Conservation (phyloP, 2,329 filamentous ascomycete species). For the Clathrospora elynae region DNA sequence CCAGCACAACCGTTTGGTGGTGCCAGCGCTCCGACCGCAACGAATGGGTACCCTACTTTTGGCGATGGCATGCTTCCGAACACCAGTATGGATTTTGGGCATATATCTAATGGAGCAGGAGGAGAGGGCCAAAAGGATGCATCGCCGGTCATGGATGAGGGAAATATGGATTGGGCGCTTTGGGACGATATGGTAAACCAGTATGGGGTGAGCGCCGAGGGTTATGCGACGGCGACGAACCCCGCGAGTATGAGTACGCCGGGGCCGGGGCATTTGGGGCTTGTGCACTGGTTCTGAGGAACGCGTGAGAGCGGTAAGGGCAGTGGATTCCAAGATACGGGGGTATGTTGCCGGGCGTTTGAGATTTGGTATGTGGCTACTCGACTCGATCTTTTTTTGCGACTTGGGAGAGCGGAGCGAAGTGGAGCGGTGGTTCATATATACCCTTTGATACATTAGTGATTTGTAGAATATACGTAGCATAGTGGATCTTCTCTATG, state of each 20-base stretch:
- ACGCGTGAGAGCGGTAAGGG: background rate
- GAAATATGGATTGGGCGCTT: constrained; percentile 54
- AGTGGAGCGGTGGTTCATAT: no score
- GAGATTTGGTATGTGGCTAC: background rate
- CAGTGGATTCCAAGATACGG: no score
- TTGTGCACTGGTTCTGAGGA: constrained; percentile 36
- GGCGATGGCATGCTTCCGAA: constrained; percentile 26
- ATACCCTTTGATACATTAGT: no score
- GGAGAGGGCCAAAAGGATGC: constrained; percentile 19
- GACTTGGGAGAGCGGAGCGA: no score
- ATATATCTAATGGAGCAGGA: constrained; percentile 19
- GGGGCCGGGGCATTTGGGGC: constrained; percentile 26
- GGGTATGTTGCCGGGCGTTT: no score
- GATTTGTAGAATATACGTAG: no score
- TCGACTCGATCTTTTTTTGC: background rate
- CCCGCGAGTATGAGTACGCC: constrained; percentile 15
- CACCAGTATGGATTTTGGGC: constrained; percentile 23
- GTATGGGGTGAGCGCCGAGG: constrained; percentile 55
- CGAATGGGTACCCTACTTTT: constrained; percentile 22
- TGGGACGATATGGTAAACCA: constrained; percentile 57
- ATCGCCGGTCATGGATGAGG: constrained; percentile 44
- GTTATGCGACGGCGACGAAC: constrained; percentile 15
- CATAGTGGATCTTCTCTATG: no score
- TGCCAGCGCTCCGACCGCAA: constrained; percentile 8
- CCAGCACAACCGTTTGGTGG: background rate